Conservation (phyloP, 495 filamentous ascomycete genomes). For the Neurospora pannonica region DNA sequence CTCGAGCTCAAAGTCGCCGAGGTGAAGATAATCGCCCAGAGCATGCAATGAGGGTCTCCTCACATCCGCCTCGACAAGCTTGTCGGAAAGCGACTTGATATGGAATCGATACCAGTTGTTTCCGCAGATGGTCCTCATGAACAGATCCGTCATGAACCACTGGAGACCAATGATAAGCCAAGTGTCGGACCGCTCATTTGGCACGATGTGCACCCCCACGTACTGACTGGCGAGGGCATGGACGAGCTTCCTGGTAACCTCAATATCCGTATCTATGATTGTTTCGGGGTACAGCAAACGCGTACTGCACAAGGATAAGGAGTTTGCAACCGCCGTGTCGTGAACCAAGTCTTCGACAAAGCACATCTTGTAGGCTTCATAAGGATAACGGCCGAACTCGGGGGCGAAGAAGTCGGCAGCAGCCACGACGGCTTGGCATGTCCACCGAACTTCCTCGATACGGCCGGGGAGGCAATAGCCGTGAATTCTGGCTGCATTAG, state of each 20-base stretch:
- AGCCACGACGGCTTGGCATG: slow-evolving; percentile 47
- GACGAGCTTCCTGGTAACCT: slow-evolving; percentile 64
- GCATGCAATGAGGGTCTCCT: slow-evolving; percentile 72
- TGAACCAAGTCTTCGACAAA: slow-evolving; percentile 81
- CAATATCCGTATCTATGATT: slow-evolving; percentile 72
- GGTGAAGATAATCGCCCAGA: slow-evolving; percentile 63
- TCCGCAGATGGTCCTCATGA: slow-evolving; percentile 79
- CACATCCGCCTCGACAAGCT: slow-evolving; percentile 70
- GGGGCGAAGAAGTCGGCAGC: slow-evolving; percentile 81
- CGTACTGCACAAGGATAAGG: slow-evolving; percentile 78
- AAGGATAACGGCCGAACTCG: slow-evolving; percentile 78
- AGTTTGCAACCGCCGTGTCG: slow-evolving; percentile 67
- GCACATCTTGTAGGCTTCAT: slow-evolving; percentile 77
- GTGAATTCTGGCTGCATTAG: slow-evolving; percentile 72
- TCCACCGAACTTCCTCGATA: slow-evolving; percentile 69
- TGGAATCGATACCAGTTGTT: slow-evolving; percentile 91
- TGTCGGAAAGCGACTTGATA: slow-evolving; percentile 77
- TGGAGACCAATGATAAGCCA: slow-evolving; percentile 91
- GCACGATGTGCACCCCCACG: slow-evolving; percentile 81
- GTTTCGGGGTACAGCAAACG: slow-evolving; percentile 73
- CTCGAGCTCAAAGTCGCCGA: slow-evolving; percentile 75
- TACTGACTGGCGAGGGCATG: slow-evolving; percentile 88
- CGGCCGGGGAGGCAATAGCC: slow-evolving; percentile 85
- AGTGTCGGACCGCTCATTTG: slow-evolving; percentile 65
- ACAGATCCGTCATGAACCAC: slow-evolving; percentile 87